Percentiles rank a stretch among this genome's conserved stretches.
Conservation (phyloP, 345 rosid genomes). For the Lepidium africanum region DNA sequence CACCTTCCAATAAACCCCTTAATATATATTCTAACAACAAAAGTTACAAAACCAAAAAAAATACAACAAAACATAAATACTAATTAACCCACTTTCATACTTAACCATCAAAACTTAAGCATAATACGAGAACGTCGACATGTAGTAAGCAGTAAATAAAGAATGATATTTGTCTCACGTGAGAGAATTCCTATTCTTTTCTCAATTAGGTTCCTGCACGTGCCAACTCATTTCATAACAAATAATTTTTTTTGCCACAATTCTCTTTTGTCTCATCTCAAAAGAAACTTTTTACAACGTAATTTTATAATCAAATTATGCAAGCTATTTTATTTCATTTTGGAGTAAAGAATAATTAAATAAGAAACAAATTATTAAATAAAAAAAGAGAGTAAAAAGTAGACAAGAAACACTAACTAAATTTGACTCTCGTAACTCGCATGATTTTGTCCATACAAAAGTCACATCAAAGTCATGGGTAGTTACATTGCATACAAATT, state of each 20-base stretch:
- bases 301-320: neutral
- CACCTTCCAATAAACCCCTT: too few relatives aligned
- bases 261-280: neutral
- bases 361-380: neutral
- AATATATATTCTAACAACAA: too few relatives aligned
- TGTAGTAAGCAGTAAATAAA: neutral
- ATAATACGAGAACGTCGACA: too few relatives aligned
- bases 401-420: slow-evolving; percentile 22
- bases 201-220: neutral
- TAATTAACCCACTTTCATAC: too few relatives aligned
- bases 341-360: too few relatives aligned
- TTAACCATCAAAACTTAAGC: too few relatives aligned
- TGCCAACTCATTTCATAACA: neutral
- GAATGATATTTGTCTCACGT: neutral
- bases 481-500: neutral
- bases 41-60: too few relatives aligned
- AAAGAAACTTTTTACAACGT: neutral
- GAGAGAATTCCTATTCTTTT: neutral
- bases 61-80: too few relatives aligned
- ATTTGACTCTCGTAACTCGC: slow-evolving; percentile 24
- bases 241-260: neutral
- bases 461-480: slow-evolving; percentile 14
- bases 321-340: too few relatives aligned
- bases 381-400: neutral
- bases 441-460: slow-evolving; percentile 23